phyloP scores from a whole-genome alignment of 2,329 filamentous ascomycete species.

The Penicillium sp. region DNA sequence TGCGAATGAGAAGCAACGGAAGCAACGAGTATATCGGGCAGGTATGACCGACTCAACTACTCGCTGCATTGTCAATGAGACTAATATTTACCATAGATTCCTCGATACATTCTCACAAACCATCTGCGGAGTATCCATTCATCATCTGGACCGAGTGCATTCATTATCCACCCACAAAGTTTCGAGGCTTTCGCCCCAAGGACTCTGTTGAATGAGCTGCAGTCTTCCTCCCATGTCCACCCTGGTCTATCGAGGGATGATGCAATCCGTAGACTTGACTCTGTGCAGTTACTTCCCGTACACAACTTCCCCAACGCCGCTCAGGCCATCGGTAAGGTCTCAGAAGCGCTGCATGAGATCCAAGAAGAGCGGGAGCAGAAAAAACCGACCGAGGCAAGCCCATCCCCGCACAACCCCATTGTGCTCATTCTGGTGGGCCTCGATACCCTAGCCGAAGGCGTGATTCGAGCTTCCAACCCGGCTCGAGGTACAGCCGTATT shows the following conservation, averaged over 20 bases:
- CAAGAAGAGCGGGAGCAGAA: conserved; percentile 11
- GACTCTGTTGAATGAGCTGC: conserved; percentile 29
- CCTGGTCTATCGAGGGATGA: conserved; percentile 23
- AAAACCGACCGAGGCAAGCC: not conserved
- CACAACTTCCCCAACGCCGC: conserved; percentile 30
- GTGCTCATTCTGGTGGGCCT: conserved; percentile 38
- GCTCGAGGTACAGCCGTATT: conserved; percentile 35
- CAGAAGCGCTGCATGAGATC: conserved; percentile 23
- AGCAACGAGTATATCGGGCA: conserved; percentile 32
- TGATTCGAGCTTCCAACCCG: conserved; percentile 40
- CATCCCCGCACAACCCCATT: conserved; percentile 1
- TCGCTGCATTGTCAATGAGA: not conserved
- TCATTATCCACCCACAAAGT: conserved; percentile 36
- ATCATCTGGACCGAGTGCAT: conserved; percentile 23
- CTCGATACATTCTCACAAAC: conserved; percentile 29
- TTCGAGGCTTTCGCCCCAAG: conserved; percentile 32
- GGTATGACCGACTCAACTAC: conserved; percentile 17
- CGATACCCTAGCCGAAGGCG: conserved; percentile 36
- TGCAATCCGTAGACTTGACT: conserved; percentile 33
- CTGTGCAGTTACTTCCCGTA: conserved; percentile 35
- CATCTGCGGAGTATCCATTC: conserved; percentile 16
- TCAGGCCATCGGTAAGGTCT: conserved; percentile 34
- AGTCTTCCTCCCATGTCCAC: conserved; percentile 9
- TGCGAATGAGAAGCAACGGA: conserved; percentile 22
- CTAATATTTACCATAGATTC: conserved; percentile 22